Base-by-base conservation (phyloP, 2,329 filamentous ascomycete species). In the Penicillium sp. region DNA sequence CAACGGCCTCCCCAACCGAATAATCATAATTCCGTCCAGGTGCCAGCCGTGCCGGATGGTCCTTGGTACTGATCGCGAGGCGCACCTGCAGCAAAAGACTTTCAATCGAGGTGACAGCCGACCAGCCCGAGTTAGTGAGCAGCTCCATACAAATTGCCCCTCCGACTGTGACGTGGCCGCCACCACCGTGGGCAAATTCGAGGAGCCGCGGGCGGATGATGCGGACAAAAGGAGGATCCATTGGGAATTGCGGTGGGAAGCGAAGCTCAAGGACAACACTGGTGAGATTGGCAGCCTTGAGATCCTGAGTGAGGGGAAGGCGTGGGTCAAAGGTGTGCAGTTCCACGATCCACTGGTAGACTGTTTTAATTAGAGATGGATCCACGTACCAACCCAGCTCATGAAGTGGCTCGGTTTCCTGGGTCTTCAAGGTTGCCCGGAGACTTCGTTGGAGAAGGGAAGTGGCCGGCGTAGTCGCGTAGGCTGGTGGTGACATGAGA, bases 321-420 rank as follows among this genome's bases (percentile, higher is more conserved):
- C 78, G 73, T 0, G 79, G 65, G 26, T 92, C 89, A 70, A 97
- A 96, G 46, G 89, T 91, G 74, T 97, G 93, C 1, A 97, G 80
- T 74, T 97, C 91, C 6, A 96, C 87, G 60, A 96, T 92, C 93
- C 93, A 96, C 70, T 96, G 92, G 70, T 95, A 97, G 63, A 93
- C 82, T 70, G 93, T 96, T 25, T 80, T 84, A 40, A 93, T 80
- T 53, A 85, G 84, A 6, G 81, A 79, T 14, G 83, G 78, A 70
- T 96, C 85, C 58, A 96, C 87, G 71, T 92, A 92, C 92, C 93
- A 97, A 16, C 93, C 93, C 0, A 96, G 83, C 61, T 89, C 85
- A 61, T 88, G 83, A 1, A 85, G 73, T 0, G 86, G 83, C 0
- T 83, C 86, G 11, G 73, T 79, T 0, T 84, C 75, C 72, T 97